These are phyloP conservation scores for Volvox reticuliferus DNA, from an alignment of 139 green algal species.

Conservation along the genomic window DNA sequence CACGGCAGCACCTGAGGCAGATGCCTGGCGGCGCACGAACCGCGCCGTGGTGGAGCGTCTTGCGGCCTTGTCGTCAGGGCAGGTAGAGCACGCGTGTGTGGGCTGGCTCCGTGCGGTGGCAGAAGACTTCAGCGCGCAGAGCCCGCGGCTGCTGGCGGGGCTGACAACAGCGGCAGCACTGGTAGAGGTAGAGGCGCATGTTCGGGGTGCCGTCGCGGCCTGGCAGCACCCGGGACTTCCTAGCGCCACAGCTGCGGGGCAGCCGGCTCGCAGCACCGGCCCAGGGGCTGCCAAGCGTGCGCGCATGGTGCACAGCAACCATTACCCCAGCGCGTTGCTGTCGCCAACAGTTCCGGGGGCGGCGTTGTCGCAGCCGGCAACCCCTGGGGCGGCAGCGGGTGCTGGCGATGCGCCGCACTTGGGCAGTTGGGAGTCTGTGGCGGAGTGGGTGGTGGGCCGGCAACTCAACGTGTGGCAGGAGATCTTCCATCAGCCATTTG, in stretches of 20 bases:
- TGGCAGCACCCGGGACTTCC: conserved; percentile 44
- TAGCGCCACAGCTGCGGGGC: neutral
- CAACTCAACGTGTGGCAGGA: conserved; percentile 78
- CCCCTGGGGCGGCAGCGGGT: neutral
- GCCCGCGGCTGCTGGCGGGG: conserved; percentile 63
- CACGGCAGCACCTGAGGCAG: conserved; percentile 44
- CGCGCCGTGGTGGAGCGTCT: conserved; percentile 49
- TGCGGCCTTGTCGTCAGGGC: conserved; percentile 54
- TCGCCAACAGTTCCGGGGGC: neutral
- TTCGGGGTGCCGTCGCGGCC: conserved; percentile 65
- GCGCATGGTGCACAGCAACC: neutral
- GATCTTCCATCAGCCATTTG: conserved; percentile 81
- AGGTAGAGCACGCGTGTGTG: conserved; percentile 70
- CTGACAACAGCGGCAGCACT: conserved; percentile 57
- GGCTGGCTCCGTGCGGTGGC: conserved; percentile 75
- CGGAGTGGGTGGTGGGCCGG: conserved; percentile 82
- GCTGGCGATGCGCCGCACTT: conserved; percentile 12
- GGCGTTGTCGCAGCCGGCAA: neutral
- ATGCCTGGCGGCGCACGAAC: conserved; percentile 53
- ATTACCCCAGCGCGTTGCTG: neutral
- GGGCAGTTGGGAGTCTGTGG: conserved; percentile 71
- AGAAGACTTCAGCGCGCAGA: conserved; percentile 50
- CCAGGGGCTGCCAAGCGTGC: neutral
- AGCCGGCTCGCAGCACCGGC: neutral
- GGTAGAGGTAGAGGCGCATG: conserved; percentile 62